These are phyloP conservation scores for Dictyostelium citrinum DNA, from an alignment of 78 protist species.

Conservation along the genomic window DNA sequence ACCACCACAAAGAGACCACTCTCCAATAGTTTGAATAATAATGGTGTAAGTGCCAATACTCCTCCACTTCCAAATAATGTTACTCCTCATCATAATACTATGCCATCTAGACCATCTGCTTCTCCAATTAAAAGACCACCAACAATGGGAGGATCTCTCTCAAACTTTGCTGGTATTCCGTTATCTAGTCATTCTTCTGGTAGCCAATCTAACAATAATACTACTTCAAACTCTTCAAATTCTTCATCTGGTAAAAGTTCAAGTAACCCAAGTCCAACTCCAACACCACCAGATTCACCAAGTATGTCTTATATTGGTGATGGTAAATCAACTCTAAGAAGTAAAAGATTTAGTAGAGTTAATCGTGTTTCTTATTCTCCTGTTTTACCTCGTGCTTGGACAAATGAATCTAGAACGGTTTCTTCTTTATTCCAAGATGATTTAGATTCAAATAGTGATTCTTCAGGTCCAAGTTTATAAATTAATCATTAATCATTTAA, in stretches of 20 bases:
- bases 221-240: not conserved
- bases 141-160: not conserved
- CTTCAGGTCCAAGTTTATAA: not conserved
- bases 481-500: not conserved
- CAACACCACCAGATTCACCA: constrained; percentile 64
- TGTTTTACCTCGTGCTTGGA: not conserved
- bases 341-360: constrained; percentile 45
- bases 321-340: constrained; percentile 29
- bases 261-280: not conserved
- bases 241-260: not conserved
- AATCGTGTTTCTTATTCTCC: constrained; percentile 55
- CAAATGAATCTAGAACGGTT: constrained; percentile 42
- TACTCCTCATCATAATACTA: not conserved
- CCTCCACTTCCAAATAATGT: not conserved
- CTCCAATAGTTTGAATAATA: not conserved
- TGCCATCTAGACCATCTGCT: not conserved
- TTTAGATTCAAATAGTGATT: not conserved
- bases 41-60: not conserved
- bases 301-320: not conserved
- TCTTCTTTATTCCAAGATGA: constrained; percentile 70
- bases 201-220: not conserved
- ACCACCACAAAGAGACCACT: not conserved
- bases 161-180: not conserved
- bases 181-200: not conserved
- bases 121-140: not conserved